Conservation (phyloP, 2,329 filamentous ascomycete species). For the Monosporascus sp. region DNA sequence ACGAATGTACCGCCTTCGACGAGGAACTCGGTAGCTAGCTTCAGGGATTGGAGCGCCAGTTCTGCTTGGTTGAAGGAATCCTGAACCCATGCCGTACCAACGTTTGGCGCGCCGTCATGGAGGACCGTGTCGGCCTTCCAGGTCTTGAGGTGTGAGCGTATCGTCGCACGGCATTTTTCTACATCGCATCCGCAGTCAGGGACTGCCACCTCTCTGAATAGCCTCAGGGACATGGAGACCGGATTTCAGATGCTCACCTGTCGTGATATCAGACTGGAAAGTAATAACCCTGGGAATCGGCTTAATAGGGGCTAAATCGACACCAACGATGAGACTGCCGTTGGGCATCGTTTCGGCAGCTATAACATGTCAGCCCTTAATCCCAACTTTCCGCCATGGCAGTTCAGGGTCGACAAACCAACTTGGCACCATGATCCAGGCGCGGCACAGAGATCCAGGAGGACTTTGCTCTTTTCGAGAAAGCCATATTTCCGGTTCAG, state of each 20-base stretch:
- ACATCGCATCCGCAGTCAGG: neutral
- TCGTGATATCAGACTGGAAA: constrained; percentile 97
- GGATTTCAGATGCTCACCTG: constrained; percentile 26
- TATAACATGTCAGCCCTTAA: constrained; percentile 77
- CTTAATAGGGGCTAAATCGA: constrained; percentile 93
- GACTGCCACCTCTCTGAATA: neutral
- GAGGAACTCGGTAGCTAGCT: constrained; percentile 90
- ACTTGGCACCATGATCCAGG: constrained; percentile 51
- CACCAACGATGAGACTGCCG: constrained; percentile 85
- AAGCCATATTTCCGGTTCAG: constrained; percentile 99
- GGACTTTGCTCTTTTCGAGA: constrained; percentile 90
- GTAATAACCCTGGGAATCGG: constrained; percentile 89
- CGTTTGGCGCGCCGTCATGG: constrained; percentile 95
- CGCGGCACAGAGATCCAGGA: constrained; percentile 95
- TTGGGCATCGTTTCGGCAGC: constrained; percentile 91
- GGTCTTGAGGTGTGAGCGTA: constrained; percentile 84
- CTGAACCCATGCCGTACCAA: constrained; percentile 96
- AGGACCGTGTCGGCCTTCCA: constrained; percentile 95
- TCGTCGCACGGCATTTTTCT: constrained; percentile 87
- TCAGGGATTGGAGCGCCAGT: constrained; percentile 82
- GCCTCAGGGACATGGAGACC: neutral
- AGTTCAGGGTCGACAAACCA: neutral
- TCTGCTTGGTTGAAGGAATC: constrained; percentile 98
- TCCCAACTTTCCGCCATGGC: neutral
- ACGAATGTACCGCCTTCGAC: constrained; percentile 87